Conservation (phyloP, 805 yeast species). For the Wickerhamiella vanderwaltii region DNA sequence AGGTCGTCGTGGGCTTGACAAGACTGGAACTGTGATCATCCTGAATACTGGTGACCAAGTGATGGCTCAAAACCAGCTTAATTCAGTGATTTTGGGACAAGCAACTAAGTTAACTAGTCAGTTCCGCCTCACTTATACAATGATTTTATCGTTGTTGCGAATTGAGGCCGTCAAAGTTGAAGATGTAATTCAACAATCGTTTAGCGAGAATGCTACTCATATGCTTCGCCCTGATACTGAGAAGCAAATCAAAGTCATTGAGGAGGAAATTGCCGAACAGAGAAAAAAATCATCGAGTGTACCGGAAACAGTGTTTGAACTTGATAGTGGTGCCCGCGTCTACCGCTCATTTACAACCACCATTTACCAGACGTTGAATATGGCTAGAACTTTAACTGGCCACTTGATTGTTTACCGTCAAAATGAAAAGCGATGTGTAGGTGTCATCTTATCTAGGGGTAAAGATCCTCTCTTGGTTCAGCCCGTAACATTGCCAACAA, state of each 20-base stretch:
- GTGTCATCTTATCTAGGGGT: constrained; percentile 7
- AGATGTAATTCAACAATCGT: constrained; percentile 94
- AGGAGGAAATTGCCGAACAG: constrained; percentile 39
- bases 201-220: constrained; percentile 82
- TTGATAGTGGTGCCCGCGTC: background rate
- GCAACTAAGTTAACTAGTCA: constrained; percentile 88
- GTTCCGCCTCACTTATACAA: constrained; percentile 86
- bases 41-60: constrained; percentile 42
- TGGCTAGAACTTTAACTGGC: constrained; percentile 1
- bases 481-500: constrained; percentile 3
- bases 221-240: constrained; percentile 78
- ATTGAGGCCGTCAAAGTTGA: constrained; percentile 94
- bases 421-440: constrained; percentile 3
- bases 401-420: constrained; percentile 3
- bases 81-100: constrained; percentile 72
- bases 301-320: constrained; percentile 3
- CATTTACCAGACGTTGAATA: constrained; percentile 7
- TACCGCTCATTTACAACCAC: constrained; percentile 1
- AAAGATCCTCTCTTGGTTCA: constrained; percentile 6
- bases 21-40: constrained; percentile 86
- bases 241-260: constrained; percentile 43
- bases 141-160: constrained; percentile 78
- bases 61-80: constrained; percentile 38
- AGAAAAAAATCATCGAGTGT: constrained; percentile 23
- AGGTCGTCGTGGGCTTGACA: constrained; percentile 91